Base-by-base conservation (phyloP, 352 stramenopile genomes). In the Globisporangium solare region DNA sequence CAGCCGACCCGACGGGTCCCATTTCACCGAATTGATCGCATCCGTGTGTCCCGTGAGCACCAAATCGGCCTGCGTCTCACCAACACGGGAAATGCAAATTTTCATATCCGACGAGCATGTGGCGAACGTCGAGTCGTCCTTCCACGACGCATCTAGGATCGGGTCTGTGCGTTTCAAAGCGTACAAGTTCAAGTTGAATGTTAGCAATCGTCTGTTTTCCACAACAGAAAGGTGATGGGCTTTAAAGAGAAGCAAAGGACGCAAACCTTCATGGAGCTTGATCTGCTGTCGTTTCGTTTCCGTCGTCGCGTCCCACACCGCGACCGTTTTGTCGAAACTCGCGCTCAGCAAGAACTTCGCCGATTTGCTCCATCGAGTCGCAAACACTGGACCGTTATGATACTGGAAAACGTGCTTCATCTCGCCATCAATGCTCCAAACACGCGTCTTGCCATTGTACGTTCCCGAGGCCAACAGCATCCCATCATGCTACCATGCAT, bases 1-100 rank as follows among this genome's bases (percentile, higher is more conserved):
- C 22, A 98, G 72, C 7, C 71, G 81, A 0, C 95, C 94, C 5
- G 86, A 96, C 10, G 96, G 93, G 74, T 98, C 93, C 97, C 97
- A 99, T 63, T 98, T 97, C 47, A 99, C 96, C 35, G 95, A 96
- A 72, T 99, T 99, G 47, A 99, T 97, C 67, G 98, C 96, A 45
- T 99, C 95, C 15, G 78, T 92, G 77, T 99, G 97, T 20, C 96
- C 96, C 42, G 76, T 79, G 52, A 97, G 83, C 18, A 92, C 85
- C 45, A 92, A 68, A n/a, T 97, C 79, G 21, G 68, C 85, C 63
- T 77, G 73, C 22, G 62, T 54, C 49, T 86, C 70, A 39, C 89
- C 93, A 1, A 98, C 89, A 39, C 81, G 79, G 61, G 88, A 90
- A 66, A 98, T 85, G 54, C 91, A 95, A 54, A 95, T 92, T 54